phyloP scores from a whole-genome alignment of 169 alveolate genomes.

The Neospora caninum region DNA sequence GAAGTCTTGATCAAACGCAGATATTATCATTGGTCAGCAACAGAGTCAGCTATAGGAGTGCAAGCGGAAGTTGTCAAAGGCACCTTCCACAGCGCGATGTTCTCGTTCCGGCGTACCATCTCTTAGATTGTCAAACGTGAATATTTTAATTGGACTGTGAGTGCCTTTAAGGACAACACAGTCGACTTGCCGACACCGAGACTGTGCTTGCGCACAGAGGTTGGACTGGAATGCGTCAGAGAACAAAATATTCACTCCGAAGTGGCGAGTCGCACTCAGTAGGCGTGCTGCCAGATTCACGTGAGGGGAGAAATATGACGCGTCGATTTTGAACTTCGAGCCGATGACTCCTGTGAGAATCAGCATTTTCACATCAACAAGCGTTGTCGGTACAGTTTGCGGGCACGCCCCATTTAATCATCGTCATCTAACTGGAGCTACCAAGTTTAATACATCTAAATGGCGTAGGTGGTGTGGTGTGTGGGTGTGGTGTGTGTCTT shows the following conservation, averaged over 20 bases:
- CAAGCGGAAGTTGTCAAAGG: background rate
- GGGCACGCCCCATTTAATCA: too few species aligned
- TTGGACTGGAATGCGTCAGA: constrained; percentile 70
- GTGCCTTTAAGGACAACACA: constrained; percentile 84
- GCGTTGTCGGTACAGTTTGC: background rate
- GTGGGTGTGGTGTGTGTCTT: background rate
- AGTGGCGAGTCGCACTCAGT: constrained; percentile 86
- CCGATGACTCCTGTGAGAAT: constrained; percentile 82
- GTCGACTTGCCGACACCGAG: constrained; percentile 81
- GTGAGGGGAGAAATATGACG: constrained; percentile 75
- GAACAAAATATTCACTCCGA: constrained; percentile 83
- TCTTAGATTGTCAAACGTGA: constrained; percentile 76
- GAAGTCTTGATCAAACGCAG: too few species aligned
- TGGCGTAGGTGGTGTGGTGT: background rate
- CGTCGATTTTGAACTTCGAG: constrained; percentile 84
- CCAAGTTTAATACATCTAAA: too few species aligned
- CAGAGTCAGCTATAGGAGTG: background rate
- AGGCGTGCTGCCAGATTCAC: constrained; percentile 84
- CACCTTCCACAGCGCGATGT: background rate
- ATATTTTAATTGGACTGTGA: constrained; percentile 77
- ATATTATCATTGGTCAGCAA: background rate
- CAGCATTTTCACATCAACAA: background rate
- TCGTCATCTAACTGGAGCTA: too few species aligned
- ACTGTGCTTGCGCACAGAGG: constrained; percentile 74
- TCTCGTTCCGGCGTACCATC: background rate